Evolutionary conservation across 441 rosid genomes (phyloP), one percentile per base, ranked within the genome.

Genomic region (Pelargonium fulgidum): DNA sequence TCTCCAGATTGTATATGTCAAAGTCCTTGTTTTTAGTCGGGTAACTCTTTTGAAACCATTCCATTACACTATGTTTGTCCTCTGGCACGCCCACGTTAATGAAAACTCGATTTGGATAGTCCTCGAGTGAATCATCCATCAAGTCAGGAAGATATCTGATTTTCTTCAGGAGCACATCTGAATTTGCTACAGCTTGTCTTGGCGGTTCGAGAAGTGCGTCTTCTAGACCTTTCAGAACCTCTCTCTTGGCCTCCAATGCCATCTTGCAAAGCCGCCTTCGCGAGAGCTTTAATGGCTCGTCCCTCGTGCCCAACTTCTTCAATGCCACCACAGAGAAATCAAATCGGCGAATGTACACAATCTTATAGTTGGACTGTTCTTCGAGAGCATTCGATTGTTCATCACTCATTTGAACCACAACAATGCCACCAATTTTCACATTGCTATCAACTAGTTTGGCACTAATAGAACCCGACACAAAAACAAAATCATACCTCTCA

Each of bases 171-270:
- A 68, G 41, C 5, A 36, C 65, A 0, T 66, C 48, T 11, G 85
- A 74, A 62, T 56, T 58, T 66, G 62, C 52, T 9, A 64, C 64
- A 47, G 71, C 65, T 61, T 36, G 77, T 61, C 79, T 75, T 8
- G 83, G 80, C 26, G 83, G 86, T 72, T 81, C 83, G 7, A 77
- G 80, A 26, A 81, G 64, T 52, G 72, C 78, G 47, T 79, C 78
- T 69, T 81, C 83, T 41, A 83, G 65, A 58, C 80, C 81, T 68
- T 59, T 68, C 70, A 79, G 69, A 26, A 79, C 78, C 16, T 68
- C 74, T 58, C 70, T 78, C 68, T 70, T 80, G 26, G 78, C 80
- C 72, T 78, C 77, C 63, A 45, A 61, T 20, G 71, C 75, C 71
- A 76, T 20, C 47, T 70, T 68, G 41, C 26, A 75, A 29, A 77